phyloP scores from a whole-genome alignment of 306 rosid species.

The Sicyos edulis region DNA sequence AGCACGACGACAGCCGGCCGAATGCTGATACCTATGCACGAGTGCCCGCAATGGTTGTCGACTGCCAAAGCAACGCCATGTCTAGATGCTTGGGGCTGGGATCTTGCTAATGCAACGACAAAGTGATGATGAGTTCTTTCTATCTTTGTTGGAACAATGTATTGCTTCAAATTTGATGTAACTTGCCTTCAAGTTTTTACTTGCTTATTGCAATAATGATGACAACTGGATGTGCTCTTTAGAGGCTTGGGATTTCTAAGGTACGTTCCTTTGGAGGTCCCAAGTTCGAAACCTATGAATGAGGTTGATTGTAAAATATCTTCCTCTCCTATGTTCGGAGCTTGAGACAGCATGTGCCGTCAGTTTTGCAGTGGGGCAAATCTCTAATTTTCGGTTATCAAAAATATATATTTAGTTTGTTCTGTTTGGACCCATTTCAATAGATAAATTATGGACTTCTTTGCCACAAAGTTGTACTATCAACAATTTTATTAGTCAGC shows the following conservation, averaged over 20 bases:
- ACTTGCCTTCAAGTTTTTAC: background rate
- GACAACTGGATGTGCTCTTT: background rate
- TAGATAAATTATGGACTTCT: background rate
- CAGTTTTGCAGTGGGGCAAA: too few species aligned
- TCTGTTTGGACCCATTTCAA: background rate
- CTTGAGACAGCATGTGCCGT: too few species aligned
- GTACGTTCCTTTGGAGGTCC: too few species aligned
- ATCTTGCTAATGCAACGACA: background rate
- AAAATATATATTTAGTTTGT: too few species aligned
- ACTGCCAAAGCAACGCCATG: constrained; percentile 47
- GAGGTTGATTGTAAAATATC: too few species aligned
- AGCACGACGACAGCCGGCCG: too few species aligned
- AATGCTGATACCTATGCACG: constrained; percentile 73
- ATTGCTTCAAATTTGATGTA: background rate
- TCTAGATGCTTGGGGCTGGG: constrained; percentile 19
- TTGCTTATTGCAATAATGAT: constrained; percentile 5
- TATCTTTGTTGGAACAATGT: background rate
- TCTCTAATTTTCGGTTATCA: too few species aligned
- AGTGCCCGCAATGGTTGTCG: constrained; percentile 67
- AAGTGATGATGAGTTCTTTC: background rate
- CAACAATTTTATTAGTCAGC: background rate
- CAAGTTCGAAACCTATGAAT: too few species aligned
- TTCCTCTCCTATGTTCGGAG: too few species aligned
- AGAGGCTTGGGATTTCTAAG: too few species aligned
- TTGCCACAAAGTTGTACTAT: background rate